Evolutionary conservation across 2,329 filamentous ascomycete species (phyloP).

Genomic region (Macrophomina phaseolina): DNA sequence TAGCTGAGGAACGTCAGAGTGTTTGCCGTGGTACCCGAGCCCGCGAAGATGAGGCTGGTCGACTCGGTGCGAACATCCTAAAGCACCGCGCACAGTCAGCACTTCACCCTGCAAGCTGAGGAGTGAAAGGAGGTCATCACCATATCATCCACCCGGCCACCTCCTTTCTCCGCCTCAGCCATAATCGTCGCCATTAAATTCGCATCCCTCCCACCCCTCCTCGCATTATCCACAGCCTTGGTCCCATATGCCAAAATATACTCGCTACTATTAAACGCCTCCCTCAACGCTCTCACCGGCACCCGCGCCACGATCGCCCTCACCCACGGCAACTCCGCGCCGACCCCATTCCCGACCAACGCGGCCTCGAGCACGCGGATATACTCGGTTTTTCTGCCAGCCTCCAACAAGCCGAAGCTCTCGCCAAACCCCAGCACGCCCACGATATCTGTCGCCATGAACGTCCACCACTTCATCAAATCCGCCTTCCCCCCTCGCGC

Average conservation of each 20-base stretch:
- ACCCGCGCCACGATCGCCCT: slow-evolving; percentile 33
- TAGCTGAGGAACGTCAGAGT: slow-evolving; percentile 6
- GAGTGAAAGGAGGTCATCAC: not conserved
- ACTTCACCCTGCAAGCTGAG: not conserved
- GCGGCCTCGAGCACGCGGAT: slow-evolving; percentile 38
- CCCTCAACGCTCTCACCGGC: slow-evolving; percentile 31
- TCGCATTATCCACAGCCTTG: slow-evolving; percentile 31
- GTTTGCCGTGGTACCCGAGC: slow-evolving; percentile 7
- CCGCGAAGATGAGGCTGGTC: slow-evolving; percentile 9
- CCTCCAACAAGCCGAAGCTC: slow-evolving; percentile 46
- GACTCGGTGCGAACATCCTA: slow-evolving; percentile 15
- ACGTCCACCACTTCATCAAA: slow-evolving; percentile 45
- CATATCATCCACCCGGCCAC: not conserved
- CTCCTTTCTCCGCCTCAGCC: slow-evolving; percentile 31
- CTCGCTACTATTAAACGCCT: slow-evolving; percentile 33
- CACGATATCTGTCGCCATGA: slow-evolving; percentile 49
- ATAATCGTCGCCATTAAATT: slow-evolving; percentile 38
- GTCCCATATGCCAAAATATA: slow-evolving; percentile 34
- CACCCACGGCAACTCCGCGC: slow-evolving; percentile 40
- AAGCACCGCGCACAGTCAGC: not conserved
- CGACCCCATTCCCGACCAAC: slow-evolving; percentile 39
- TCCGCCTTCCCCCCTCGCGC: slow-evolving; percentile 38
- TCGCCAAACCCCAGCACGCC: slow-evolving; percentile 48
- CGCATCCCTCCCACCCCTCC: slow-evolving; percentile 13
- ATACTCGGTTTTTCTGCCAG: slow-evolving; percentile 37